A percentile compares a stretch with the other conserved stretches of the same genome.
Evolutionary conservation across 2,329 filamentous ascomycete genomes (phyloP).

Genomic region (Aspergillus udagawae): DNA sequence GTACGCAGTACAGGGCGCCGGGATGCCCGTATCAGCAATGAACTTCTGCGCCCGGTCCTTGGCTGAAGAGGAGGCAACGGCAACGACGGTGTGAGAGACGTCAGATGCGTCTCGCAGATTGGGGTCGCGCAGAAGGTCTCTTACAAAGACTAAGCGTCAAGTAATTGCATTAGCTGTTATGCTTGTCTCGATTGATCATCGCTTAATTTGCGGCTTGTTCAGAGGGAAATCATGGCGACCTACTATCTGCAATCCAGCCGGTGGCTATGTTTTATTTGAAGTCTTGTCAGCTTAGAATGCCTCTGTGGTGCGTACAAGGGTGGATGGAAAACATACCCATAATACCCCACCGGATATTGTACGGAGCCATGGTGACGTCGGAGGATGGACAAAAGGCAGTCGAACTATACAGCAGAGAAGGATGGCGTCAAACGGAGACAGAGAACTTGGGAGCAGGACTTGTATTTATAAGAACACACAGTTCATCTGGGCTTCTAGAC

Average conservation of each 20-base stretch:
- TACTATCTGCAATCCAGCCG: conserved; percentile 41
- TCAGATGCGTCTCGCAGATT: conserved; percentile 65
- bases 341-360: conserved; percentile 42
- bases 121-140: conserved; percentile 74
- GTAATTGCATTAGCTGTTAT: conserved; percentile 1
- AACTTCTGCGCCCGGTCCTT: conserved; percentile 67
- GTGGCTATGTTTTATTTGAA: conserved; percentile 32
- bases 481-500: background rate
- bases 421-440: background rate
- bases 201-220: background rate
- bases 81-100: conserved; percentile 71
- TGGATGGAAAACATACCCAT: conserved; percentile 30
- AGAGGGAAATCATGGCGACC: conserved; percentile 2
- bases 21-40: conserved; percentile 66
- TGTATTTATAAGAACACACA: conserved; percentile 6
- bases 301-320: background rate
- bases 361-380: conserved; percentile 25
- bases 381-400: background rate
- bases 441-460: background rate
- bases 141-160: conserved; percentile 55
- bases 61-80: conserved; percentile 75
- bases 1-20: conserved; percentile 65
- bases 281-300: conserved; percentile 12
- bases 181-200: background rate
- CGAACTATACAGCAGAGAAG: background rate